phyloP scores from a whole-genome alignment of 2,329 filamentous ascomycete species.

The Sclerotiophoma versabilis region DNA sequence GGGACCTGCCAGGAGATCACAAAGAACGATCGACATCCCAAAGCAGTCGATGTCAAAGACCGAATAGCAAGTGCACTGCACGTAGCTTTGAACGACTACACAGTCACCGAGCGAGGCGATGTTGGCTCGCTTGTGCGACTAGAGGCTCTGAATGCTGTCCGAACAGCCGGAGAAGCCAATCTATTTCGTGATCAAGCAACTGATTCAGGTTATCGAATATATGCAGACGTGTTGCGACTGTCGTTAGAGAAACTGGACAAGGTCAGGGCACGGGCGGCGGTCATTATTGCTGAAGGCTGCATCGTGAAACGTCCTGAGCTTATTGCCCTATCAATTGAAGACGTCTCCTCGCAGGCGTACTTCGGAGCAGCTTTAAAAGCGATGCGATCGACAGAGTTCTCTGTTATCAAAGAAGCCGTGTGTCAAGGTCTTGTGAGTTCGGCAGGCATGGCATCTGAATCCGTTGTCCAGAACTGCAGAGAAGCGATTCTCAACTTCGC shows the following conservation, averaged over 20 bases:
- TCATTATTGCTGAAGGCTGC: constrained; percentile 17
- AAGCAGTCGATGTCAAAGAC: constrained; percentile 24
- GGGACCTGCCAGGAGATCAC: constrained; percentile 14
- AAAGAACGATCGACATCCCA: background rate
- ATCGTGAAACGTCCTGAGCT: constrained; percentile 18
- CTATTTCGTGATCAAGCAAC: constrained; percentile 23
- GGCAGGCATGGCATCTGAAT: constrained; percentile 79
- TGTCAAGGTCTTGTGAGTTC: constrained; percentile 74
- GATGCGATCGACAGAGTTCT: constrained; percentile 20
- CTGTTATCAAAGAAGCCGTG: constrained; percentile 52
- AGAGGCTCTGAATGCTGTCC: constrained; percentile 75
- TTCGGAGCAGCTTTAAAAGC: constrained; percentile 61
- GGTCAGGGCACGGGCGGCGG: constrained; percentile 63
- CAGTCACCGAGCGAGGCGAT: constrained; percentile 86
- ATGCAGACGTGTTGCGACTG: constrained; percentile 66
- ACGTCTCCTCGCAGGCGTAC: constrained; percentile 67
- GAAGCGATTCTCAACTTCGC: constrained; percentile 64
- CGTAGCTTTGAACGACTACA: constrained; percentile 81
- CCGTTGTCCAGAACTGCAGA: constrained; percentile 73
- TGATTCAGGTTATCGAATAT: constrained; percentile 29
- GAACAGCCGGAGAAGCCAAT: constrained; percentile 48
- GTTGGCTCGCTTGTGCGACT: constrained; percentile 85
- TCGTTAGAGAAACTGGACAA: constrained; percentile 90
- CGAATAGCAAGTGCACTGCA: constrained; percentile 43
- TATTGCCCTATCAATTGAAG: constrained; percentile 19